Conservation (phyloP, 768 basidiomycete species). For the Boletellus ananas region DNA sequence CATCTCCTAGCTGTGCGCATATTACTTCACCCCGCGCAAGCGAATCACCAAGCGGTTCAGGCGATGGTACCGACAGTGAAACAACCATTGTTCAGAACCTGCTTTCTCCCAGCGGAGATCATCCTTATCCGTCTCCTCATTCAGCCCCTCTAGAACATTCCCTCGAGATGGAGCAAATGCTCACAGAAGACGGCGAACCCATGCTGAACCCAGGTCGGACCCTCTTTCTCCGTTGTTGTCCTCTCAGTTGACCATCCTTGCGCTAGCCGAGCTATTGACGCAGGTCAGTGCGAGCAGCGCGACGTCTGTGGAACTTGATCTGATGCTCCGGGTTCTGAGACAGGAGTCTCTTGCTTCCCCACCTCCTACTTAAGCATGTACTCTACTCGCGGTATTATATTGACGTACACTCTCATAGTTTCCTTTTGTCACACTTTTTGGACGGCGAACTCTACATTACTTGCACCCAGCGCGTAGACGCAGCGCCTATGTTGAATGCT, state of each 20-base stretch:
- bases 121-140: constrained; percentile 27
- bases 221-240: neutral
- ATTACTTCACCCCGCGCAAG: constrained; percentile 6
- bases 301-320: constrained; percentile 19
- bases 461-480: constrained; percentile 16
- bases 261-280: constrained; percentile 53
- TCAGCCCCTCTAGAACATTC: constrained; percentile 31
- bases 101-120: constrained; percentile 20
- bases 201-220: constrained; percentile 65
- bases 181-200: constrained; percentile 61
- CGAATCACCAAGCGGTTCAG: constrained; percentile 8
- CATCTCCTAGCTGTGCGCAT: constrained; percentile 5
- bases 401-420: constrained; percentile 19
- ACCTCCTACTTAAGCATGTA: constrained; percentile 47
- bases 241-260: constrained; percentile 3
- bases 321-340: constrained; percentile 24
- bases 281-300: constrained; percentile 41
- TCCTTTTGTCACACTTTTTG: constrained; percentile 9
- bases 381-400: constrained; percentile 23
- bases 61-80: constrained; percentile 15
- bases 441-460: constrained; percentile 22
- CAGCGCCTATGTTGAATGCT: constrained; percentile 10
- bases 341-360: constrained; percentile 69
- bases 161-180: constrained; percentile 49
- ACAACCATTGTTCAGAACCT: constrained; percentile 9